These are phyloP conservation scores for Usnea hakonensis DNA, from an alignment of 495 filamentous ascomycete species.

Conservation along the genomic window DNA sequence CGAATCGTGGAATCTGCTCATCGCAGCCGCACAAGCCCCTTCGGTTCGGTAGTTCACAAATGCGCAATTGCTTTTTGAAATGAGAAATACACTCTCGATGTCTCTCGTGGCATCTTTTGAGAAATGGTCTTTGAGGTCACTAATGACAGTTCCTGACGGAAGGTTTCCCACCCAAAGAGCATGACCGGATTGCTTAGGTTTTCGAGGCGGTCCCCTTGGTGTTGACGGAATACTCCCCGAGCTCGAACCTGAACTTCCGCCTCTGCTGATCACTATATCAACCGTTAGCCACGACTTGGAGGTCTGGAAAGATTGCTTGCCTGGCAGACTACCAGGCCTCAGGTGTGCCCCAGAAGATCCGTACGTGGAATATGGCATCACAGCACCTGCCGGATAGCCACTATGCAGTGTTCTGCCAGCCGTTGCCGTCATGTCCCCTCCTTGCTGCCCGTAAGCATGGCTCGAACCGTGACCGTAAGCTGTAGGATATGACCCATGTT, in stretches of 20 bases:
- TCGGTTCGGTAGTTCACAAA: slow-evolving; percentile 96
- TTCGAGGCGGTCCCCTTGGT: slow-evolving; percentile 81
- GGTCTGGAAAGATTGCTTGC: slow-evolving; percentile 21
- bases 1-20: slow-evolving; percentile 83
- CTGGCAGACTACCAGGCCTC: slow-evolving; percentile 17
- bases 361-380: slow-evolving; percentile 6
- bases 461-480: slow-evolving; percentile 10
- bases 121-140: slow-evolving; percentile 83
- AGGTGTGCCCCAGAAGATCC: slow-evolving; percentile 8
- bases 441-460: slow-evolving; percentile 11
- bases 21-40: slow-evolving; percentile 63
- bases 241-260: slow-evolving; percentile 21
- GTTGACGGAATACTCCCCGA: slow-evolving; percentile 35
- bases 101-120: slow-evolving; percentile 69
- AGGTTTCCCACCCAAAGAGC: slow-evolving; percentile 97
- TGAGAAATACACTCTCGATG: slow-evolving; percentile 86
- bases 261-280: slow-evolving; percentile 12
- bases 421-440: slow-evolving; percentile 7
- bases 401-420: slow-evolving; percentile 12
- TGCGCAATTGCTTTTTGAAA: slow-evolving; percentile 95
- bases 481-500: slow-evolving; percentile 12
- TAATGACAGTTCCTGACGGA: slow-evolving; percentile 68
- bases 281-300: slow-evolving; percentile 8
- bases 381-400: slow-evolving; percentile 12
- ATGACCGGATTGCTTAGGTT: slow-evolving; percentile 87